These are phyloP conservation scores for Dillenia turbinata DNA, from an alignment of 164 flowering plant species.

Conservation along the genomic window DNA sequence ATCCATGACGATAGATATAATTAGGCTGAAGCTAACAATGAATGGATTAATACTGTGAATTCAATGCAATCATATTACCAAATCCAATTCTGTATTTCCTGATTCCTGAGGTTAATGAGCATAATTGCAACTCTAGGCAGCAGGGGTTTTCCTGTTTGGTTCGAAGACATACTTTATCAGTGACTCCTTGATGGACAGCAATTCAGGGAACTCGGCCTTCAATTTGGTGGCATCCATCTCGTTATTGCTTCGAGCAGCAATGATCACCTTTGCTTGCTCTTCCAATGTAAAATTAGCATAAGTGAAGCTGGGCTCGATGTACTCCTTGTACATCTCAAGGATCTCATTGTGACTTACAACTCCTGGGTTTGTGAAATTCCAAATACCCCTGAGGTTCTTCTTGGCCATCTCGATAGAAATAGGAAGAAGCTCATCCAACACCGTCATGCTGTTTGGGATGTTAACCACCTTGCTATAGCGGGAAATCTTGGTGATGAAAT, in stretches of 20 bases:
- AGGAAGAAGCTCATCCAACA: constrained; percentile 71
- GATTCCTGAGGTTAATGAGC: no score
- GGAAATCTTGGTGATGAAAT: constrained; percentile 66
- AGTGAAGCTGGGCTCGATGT: constrained; percentile 46
- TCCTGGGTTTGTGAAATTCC: constrained; percentile 77
- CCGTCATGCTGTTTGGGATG: constrained; percentile 75
- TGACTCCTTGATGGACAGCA: constrained; percentile 65
- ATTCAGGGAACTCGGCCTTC: constrained; percentile 61
- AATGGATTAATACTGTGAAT: no score
- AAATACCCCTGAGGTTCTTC: constrained; percentile 55
- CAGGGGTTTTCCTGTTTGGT: constrained; percentile 43
- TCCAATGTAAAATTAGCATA: constrained; percentile 65
- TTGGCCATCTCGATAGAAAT: constrained; percentile 78
- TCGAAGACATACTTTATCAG: constrained; percentile 64
- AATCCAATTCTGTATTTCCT: no score
- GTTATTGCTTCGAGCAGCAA: constrained; percentile 70
- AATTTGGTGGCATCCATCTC: constrained; percentile 71
- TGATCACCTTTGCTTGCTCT: constrained; percentile 73
- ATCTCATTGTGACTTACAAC: constrained; percentile 74
- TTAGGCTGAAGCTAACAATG: no score
- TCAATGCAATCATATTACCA: no score
- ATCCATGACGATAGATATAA: no score
- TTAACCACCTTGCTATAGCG: constrained; percentile 63
- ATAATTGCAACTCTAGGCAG: not conserved
- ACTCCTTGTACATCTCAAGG: constrained; percentile 63